Evolutionary conservation across 1,284 basidiomycete genomes (phyloP).

Genomic region (Binderoboletus segoi): DNA sequence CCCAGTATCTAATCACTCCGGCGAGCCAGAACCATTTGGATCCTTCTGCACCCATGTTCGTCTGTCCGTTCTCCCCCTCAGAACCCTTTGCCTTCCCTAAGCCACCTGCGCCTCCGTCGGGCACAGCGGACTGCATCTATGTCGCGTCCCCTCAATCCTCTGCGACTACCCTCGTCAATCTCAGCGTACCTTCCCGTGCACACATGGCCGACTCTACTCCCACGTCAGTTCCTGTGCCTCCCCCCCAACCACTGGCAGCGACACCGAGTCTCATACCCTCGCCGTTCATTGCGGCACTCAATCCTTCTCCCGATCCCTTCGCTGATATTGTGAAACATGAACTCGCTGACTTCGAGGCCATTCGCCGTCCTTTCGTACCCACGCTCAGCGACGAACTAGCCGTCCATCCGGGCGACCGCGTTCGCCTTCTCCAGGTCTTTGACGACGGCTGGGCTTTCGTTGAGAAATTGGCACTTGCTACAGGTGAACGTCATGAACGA

Average conservation of each 20-base stretch:
- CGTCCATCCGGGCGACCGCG: conserved; percentile 52
- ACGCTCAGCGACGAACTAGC: conserved; percentile 60
- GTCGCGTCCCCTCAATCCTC: conserved; percentile 19
- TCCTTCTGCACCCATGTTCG: conserved; percentile 53
- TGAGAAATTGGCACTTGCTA: conserved; percentile 40
- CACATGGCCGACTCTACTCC: conserved; percentile 16
- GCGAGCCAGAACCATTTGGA: conserved; percentile 16
- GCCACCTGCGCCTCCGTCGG: conserved; percentile 45
- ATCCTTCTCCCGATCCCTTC: conserved; percentile 44
- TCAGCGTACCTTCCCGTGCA: conserved; percentile 18
- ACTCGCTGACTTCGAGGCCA: conserved; percentile 45
- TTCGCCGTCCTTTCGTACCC: conserved; percentile 59
- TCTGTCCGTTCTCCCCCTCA: conserved; percentile 63
- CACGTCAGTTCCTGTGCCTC: background rate
- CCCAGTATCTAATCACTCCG: conserved; percentile 44
- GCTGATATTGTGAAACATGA: conserved; percentile 35
- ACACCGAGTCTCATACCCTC: conserved; percentile 1
- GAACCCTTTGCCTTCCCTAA: conserved; percentile 69
- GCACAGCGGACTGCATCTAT: conserved; percentile 1
- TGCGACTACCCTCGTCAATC: conserved; percentile 23
- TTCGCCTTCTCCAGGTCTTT: conserved; percentile 55
- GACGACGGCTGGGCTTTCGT: conserved; percentile 71
- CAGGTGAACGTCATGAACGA: conserved; percentile 6
- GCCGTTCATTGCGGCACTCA: conserved; percentile 11
- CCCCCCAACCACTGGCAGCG: no score